A percentile compares a stretch with the other conserved stretches of the same genome.
Evolutionary conservation across 2,329 filamentous ascomycete genomes (phyloP).

Genomic region (Exophiala oligosperma): DNA sequence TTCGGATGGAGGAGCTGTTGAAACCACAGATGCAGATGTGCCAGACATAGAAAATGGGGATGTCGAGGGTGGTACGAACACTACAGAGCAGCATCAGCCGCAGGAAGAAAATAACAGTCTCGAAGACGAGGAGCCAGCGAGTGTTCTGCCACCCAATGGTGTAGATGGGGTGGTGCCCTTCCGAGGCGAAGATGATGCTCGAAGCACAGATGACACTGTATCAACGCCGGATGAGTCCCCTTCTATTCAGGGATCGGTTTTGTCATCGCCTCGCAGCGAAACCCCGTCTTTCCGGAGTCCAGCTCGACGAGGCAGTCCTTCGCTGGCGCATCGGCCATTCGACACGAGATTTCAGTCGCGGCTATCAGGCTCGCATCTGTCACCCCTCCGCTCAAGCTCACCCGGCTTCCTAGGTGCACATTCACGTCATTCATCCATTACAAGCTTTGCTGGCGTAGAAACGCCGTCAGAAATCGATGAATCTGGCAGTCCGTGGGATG

Average conservation of each 20-base stretch:
- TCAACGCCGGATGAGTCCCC: constrained; percentile 83
- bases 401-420: constrained; percentile 75
- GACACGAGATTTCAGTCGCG: constrained; percentile 92
- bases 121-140: constrained; percentile 1
- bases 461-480: constrained; percentile 64
- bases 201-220: constrained; percentile 63
- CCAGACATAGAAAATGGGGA: constrained; percentile 17
- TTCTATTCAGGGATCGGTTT: constrained; percentile 66
- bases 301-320: constrained; percentile 68
- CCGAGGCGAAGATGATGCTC: constrained; percentile 28
- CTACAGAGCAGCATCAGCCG: constrained; percentile 20
- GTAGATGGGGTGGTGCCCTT: constrained; percentile 4
- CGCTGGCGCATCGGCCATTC: constrained; percentile 86
- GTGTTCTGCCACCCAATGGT: neutral
- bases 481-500: constrained; percentile 86
- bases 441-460: constrained; percentile 62
- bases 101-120: constrained; percentile 24
- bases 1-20: constrained; percentile 26
- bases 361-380: constrained; percentile 61
- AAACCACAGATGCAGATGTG: constrained; percentile 32
- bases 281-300: constrained; percentile 48
- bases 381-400: constrained; percentile 67
- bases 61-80: neutral
- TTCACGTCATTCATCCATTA: constrained; percentile 77
- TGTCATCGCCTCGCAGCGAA: constrained; percentile 48